phyloP scores from a whole-genome alignment of 495 filamentous ascomycete species.

The Penicillium steckii region DNA sequence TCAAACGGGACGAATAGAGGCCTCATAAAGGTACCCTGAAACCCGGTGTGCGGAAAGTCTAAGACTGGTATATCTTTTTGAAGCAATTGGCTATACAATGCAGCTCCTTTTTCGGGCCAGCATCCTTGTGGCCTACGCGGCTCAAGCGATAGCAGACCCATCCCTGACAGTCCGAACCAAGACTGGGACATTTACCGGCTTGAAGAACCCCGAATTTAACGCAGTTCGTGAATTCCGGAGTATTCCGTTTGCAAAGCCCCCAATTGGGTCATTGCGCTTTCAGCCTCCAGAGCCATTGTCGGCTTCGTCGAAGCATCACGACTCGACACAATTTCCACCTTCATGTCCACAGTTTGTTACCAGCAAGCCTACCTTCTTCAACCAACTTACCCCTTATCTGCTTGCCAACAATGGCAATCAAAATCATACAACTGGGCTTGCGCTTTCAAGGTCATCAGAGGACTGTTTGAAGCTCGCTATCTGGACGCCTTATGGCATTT shows the following conservation, averaged over 20 bases:
- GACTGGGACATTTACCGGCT: conserved; percentile 2
- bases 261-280: conserved; percentile 3
- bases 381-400: background rate
- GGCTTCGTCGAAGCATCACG: background rate
- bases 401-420: conserved; percentile 5
- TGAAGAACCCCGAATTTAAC: background rate
- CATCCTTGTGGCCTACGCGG: background rate
- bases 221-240: conserved; percentile 3
- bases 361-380: conserved; percentile 3
- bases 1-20: background rate
- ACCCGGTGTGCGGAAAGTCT: too few relatives aligned
- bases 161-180: conserved; percentile 5
- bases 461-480: conserved; percentile 51
- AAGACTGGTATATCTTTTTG: too few relatives aligned
- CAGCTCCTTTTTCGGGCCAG: background rate
- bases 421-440: conserved; percentile 1
- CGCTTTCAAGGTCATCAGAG: conserved; percentile 25
- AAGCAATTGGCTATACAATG: background rate
- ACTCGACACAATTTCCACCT: conserved; percentile 2
- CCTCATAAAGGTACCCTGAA: too few relatives aligned
- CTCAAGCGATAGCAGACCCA: conserved; percentile 1
- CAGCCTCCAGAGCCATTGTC: conserved; percentile 4
- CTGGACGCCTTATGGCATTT: conserved; percentile 32
- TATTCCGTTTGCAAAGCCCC: conserved; percentile 6
- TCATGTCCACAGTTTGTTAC: conserved; percentile 9